phyloP scores from a whole-genome alignment of 129 eudicot species.

The Escallonia herrerae region DNA sequence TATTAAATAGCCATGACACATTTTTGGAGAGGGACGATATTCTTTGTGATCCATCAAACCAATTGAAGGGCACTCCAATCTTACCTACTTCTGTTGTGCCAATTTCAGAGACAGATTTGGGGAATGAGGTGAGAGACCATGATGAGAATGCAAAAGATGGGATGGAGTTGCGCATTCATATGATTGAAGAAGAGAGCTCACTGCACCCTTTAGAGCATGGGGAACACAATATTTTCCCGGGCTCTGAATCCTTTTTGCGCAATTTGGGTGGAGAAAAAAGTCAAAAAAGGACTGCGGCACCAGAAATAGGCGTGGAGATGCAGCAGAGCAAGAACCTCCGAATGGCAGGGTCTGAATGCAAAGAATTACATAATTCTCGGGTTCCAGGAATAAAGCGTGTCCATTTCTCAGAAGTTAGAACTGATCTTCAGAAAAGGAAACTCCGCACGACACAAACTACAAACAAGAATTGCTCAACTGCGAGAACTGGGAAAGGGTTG shows the following conservation, averaged over 20 bases:
- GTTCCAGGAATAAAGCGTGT: constrained; percentile 58
- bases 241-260: constrained; percentile 12
- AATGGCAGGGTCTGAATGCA: constrained; percentile 11
- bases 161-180: constrained; percentile 19
- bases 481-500: constrained; percentile 25
- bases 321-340: constrained; percentile 17
- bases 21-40: constrained; percentile 13
- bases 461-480: constrained; percentile 19
- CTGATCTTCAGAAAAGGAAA: constrained; percentile 15
- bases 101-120: constrained; percentile 10
- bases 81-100: neutral
- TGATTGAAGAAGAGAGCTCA: constrained; percentile 17
- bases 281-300: constrained; percentile 6
- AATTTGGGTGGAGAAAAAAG: constrained; percentile 15
- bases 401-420: constrained; percentile 42
- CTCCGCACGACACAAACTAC: constrained; percentile 10
- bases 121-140: constrained; percentile 5
- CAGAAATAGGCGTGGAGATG: constrained; percentile 11
- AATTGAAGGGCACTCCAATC: constrained; percentile 2
- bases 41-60: constrained; percentile 11
- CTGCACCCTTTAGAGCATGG: constrained; percentile 7
- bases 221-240: constrained; percentile 4
- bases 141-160: constrained; percentile 24
- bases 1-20: constrained; percentile 19
- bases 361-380: neutral